Conservation (phyloP, 2,329 filamentous ascomycete genomes). For the Diaporthe citri region DNA sequence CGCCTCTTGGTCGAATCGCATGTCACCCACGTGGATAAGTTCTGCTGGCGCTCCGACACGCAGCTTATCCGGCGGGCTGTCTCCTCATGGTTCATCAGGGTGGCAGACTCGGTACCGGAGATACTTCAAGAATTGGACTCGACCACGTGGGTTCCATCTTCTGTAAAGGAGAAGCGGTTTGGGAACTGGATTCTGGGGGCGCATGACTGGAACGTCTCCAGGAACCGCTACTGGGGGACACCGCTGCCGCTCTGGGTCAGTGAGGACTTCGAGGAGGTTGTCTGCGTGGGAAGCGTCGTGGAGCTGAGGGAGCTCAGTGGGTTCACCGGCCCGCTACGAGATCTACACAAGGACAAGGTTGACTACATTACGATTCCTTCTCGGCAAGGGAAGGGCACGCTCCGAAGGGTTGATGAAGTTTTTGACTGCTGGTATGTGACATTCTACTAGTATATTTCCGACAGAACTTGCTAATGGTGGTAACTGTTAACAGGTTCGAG, state of each 20-base stretch:
- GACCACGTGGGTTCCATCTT: constrained; percentile 90
- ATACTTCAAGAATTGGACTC: constrained; percentile 90
- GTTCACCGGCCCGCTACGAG: constrained; percentile 82
- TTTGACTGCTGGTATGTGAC: constrained; percentile 81
- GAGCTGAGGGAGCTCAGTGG: constrained; percentile 89
- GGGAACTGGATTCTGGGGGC: constrained; percentile 91
- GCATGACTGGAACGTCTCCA: constrained; percentile 93
- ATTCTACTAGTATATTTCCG: not conserved
- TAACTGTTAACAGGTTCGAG: constrained; percentile 71
- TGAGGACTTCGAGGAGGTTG: constrained; percentile 85
- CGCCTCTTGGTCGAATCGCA: constrained; percentile 87
- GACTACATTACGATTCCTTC: constrained; percentile 95
- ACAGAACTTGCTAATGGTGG: no score
- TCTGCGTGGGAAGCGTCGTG: constrained; percentile 86
- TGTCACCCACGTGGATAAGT: constrained; percentile 90
- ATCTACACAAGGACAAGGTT: constrained; percentile 92
- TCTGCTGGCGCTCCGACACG: constrained; percentile 95
- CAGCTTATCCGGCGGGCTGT: constrained; percentile 93
- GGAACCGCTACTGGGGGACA: constrained; percentile 95
- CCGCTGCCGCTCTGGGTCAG: constrained; percentile 92
- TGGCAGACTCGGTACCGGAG: constrained; percentile 83
- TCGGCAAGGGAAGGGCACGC: constrained; percentile 82
- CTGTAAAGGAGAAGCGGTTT: constrained; percentile 92
- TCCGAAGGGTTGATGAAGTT: constrained; percentile 86
- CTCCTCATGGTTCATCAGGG: constrained; percentile 93